Conservation (phyloP, 1,284 basidiomycete genomes). For the Neonothopanus nambi region DNA sequence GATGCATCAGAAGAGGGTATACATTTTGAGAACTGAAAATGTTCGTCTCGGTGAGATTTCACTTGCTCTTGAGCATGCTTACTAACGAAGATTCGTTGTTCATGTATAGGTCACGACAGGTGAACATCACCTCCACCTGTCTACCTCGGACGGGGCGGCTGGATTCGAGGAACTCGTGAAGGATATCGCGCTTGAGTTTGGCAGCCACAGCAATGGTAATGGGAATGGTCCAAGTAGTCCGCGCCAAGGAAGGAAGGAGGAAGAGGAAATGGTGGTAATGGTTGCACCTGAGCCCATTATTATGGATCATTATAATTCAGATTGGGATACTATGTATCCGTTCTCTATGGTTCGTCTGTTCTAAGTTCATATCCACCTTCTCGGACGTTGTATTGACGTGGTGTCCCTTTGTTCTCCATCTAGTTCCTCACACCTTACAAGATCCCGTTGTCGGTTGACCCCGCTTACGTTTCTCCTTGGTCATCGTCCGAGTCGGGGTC, state of each 20-base stretch:
- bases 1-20: constrained; percentile 88
- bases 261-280: not conserved
- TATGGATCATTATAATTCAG: constrained; percentile 71
- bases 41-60: constrained; percentile 42
- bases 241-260: not conserved
- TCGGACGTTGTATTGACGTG: not conserved
- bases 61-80: not conserved
- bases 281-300: constrained; percentile 43
- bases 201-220: no score
- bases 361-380: not conserved
- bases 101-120: constrained; percentile 63
- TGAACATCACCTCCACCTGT: constrained; percentile 81
- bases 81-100: no score
- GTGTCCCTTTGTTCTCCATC: constrained; percentile 1
- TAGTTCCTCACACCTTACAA: constrained; percentile 82
- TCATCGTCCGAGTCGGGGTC: constrained; percentile 14
- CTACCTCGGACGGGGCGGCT: constrained; percentile 82
- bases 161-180: constrained; percentile 65
- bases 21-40: constrained; percentile 87
- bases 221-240: not conserved
- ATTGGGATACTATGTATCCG: constrained; percentile 90
- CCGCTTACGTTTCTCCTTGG: constrained; percentile 57
- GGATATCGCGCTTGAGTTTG: constrained; percentile 65
- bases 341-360: constrained; percentile 63
- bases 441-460: constrained; percentile 57